These are phyloP conservation scores for Penicillium sp. DNA, from an alignment of 2,329 filamentous ascomycete genomes.

Conservation along the genomic window DNA sequence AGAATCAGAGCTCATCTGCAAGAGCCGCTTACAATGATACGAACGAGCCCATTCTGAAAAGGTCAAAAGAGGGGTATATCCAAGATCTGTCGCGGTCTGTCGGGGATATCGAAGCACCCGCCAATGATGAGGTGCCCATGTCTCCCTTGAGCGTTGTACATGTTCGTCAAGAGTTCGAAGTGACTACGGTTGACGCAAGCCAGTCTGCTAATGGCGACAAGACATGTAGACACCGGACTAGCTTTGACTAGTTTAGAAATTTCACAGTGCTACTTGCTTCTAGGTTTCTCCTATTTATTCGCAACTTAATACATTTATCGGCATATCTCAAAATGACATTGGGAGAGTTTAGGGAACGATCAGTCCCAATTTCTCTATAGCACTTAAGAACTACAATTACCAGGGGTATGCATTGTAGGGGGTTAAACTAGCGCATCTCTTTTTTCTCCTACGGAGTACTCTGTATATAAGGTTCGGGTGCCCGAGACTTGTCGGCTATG, in stretches of 20 bases:
- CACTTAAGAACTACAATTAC: neutral
- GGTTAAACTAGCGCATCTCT: too few species aligned
- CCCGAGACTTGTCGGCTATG: too few species aligned
- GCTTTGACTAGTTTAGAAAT: neutral
- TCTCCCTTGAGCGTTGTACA: slow-evolving; percentile 6
- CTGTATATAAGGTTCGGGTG: too few species aligned
- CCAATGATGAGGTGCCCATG: neutral
- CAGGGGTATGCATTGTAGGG: neutral
- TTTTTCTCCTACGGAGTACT: too few species aligned
- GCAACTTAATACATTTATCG: neutral
- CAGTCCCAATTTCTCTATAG: neutral
- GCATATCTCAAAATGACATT: too few species aligned
- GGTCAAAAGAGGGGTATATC: neutral
- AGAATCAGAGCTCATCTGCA: slow-evolving; percentile 4
- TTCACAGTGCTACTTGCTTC: too few species aligned
- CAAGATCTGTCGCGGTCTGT: neutral
- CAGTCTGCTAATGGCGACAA: neutral
- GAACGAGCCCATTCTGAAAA: neutral
- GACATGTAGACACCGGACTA: neutral
- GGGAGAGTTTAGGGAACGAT: neutral
- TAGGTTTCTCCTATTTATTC: too few species aligned
- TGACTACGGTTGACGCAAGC: neutral
- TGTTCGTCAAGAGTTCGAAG: slow-evolving; percentile 8
- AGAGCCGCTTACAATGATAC: neutral
- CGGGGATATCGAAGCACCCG: neutral